These are phyloP conservation scores for Asterochloris sp. DNA, from an alignment of 139 green algal genomes.

Conservation along the genomic window DNA sequence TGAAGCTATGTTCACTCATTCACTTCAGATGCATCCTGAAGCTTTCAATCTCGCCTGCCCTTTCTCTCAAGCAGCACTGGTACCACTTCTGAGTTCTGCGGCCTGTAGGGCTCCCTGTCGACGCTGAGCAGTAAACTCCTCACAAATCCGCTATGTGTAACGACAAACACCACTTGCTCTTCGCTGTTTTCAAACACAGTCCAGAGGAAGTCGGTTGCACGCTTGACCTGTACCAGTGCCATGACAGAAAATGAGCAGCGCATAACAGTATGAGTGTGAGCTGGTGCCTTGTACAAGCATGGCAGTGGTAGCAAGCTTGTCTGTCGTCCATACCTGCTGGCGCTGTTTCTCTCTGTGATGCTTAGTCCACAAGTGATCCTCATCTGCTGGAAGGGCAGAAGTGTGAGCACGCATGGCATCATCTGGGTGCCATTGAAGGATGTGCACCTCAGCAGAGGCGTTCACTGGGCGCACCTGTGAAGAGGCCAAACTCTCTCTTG, in stretches of 20 bases:
- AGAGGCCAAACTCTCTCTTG: conserved; percentile 42
- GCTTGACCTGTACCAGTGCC: conserved; percentile 22
- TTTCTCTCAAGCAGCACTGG: conserved; percentile 33
- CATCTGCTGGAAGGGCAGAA: conserved; percentile 18
- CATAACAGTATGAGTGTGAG: too few species aligned
- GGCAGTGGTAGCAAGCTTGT: too few species aligned
- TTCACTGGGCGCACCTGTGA: conserved; percentile 3
- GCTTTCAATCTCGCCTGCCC: not conserved
- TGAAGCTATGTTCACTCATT: too few species aligned
- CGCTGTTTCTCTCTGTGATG: conserved; percentile 48
- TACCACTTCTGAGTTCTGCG: conserved; percentile 54
- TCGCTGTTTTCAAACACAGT: conserved; percentile 42
- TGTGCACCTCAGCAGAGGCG: too few species aligned
- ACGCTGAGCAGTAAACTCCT: conserved; percentile 58
- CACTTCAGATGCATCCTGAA: too few species aligned
- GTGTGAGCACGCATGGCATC: too few species aligned
- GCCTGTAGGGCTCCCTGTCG: conserved; percentile 49
- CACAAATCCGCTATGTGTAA: conserved; percentile 60
- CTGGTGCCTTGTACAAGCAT: too few species aligned
- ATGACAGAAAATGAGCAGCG: too few species aligned
- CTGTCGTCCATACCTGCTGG: conserved; percentile 23
- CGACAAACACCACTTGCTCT: conserved; percentile 49
- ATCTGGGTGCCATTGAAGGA: too few species aligned
- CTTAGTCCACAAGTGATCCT: conserved; percentile 54
- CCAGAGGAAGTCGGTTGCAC: conserved; percentile 48